Base-by-base conservation (phyloP, 352 stramenopile species). In the Halophytophthora polymorphica region DNA sequence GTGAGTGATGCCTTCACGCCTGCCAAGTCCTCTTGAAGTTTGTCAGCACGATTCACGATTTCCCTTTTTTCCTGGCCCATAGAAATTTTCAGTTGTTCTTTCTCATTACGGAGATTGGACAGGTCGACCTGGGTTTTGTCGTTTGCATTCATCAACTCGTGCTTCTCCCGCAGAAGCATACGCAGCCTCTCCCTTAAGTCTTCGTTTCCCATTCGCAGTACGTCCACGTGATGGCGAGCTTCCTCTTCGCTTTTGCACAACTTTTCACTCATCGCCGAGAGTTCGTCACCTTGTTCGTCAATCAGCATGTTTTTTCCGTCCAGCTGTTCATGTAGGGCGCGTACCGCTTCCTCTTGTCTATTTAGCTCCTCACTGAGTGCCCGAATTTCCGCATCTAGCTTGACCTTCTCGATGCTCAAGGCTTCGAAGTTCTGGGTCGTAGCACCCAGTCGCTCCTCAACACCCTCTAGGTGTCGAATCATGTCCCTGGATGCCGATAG, bases 401-500 rank as follows among this genome's bases (percentile, higher is more conserved):
- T 37, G 8, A 34, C 31, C 4, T 69, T 69, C 22, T 68, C 61
- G 7, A 11, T 45, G 13, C 45, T 47, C 7, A 69, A 28, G 15
- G 35, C 40, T 2, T 56, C 59, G 4, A 53, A 43, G 17, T 49
- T 45, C 15, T 45, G 40, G 11, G 61, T 57, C 10, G 39, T 60
- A 2, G 50, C 38, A 2, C 14, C 29, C 11, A 80, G 51, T 0
- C 62, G 60, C 19, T 36, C 25, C 44, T 85, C 69, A 17, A 85
- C 53, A 2, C 55, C 59, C 53, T 83, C 66, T 1, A 78, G 56
- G 11, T 82, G 59, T 1, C 39, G 52, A 40, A 83, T 45, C n/a
- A 50, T 65, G 4, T 83, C 73, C 18, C 72, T 80, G 1, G 64
- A 41, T 4, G 73, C 61, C 0, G 53, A 60, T 6, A 88, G 42